phyloP scores from a whole-genome alignment of 2,329 filamentous ascomycete genomes.

The Grosmannia huntii region DNA sequence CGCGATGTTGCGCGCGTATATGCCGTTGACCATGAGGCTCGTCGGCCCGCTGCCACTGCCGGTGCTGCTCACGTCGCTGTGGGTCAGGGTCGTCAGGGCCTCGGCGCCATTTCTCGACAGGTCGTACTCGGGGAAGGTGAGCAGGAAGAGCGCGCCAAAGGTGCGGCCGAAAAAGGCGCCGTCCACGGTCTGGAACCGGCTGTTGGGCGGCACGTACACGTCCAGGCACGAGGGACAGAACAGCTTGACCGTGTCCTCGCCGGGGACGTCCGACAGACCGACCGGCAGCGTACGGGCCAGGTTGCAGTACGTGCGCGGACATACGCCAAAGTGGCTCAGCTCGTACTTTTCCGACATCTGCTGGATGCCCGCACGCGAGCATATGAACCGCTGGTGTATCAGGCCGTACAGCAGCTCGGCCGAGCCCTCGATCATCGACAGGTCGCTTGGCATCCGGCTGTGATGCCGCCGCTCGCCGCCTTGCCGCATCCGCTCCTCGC shows the following conservation, averaged over 20 bases:
- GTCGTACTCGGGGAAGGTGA: conserved; percentile 95
- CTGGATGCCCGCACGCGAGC: conserved; percentile 87
- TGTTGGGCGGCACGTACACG: conserved; percentile 95
- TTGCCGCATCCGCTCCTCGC: conserved; percentile 44
- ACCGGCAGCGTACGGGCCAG: conserved; percentile 85
- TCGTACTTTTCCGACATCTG: conserved; percentile 99
- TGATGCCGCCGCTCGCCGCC: conserved; percentile 61
- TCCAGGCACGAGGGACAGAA: conserved; percentile 96
- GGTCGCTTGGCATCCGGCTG: conserved; percentile 77
- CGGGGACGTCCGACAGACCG: conserved; percentile 85
- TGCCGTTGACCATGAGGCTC: conserved; percentile 59
- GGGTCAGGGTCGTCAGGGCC: conserved; percentile 29
- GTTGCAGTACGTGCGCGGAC: conserved; percentile 88
- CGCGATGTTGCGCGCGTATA: conserved; percentile 75
- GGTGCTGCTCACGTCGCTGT: conserved; percentile 4
- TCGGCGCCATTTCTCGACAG: conserved; percentile 59
- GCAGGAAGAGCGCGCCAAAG: conserved; percentile 92
- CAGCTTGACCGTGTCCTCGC: conserved; percentile 94
- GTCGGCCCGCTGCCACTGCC: conserved; percentile 10
- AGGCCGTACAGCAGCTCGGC: conserved; percentile 97
- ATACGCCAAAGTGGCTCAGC: conserved; percentile 87
- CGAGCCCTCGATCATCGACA: conserved; percentile 91
- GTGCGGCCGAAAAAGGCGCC: conserved; percentile 97
- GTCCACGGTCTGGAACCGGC: conserved; percentile 91
- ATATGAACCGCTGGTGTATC: conserved; percentile 98